Base-by-base conservation (phyloP, 1,139 yeast genomes). In the Meyerozyma carpophila region DNA sequence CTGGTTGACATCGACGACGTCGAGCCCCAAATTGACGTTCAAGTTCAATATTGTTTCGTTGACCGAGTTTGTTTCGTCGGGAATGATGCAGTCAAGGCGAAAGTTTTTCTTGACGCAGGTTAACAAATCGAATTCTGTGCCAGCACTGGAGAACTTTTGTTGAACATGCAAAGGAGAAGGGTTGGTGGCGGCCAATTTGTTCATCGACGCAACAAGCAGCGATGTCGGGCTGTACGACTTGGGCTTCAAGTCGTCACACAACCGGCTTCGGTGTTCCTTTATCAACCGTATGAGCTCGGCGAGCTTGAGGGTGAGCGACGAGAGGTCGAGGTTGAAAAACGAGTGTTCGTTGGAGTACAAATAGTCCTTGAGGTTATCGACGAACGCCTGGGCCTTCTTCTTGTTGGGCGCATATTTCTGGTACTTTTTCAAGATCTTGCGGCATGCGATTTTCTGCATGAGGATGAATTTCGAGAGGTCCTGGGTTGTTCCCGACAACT, bases 341-440 rank as follows among this genome's bases (percentile, higher is more conserved):
- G 94, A 82, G 31, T 55, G 65, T 45, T 61, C 66, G 58, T 64
- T 75, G 5, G 62, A 58, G 27, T 66, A 59, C 31, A 81, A 58
- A 39, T 63, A 64, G 21, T 65, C 58, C 45, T 65, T 64, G 38
- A 71, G 53, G 16, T 66, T 65, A 42, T 68, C 58, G 5, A 78
- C 63, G 31, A 77, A 65, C 29, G 68, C 68, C 26, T 62, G 54
- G 32, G 75, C 70, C 40, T 62, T 66, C 61, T 49, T 68, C 60
- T 32, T 61, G 48, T 54, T 65, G 56, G 47, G 50, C 43, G 62
- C 79, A 67, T 89, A 81, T 58, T 87, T 88, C 39, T 77, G 57
- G 58, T 86, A 84, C 62, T 90, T 89, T 65, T 90, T 90, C 54
- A 89, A 72, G 44, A 90, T 75, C 63, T 91, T 91, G 50, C 86